Percentiles rank a stretch among this genome's conserved stretches.
Conservation (phyloP, 352 stramenopile species). For the Phytophthora constricta region DNA sequence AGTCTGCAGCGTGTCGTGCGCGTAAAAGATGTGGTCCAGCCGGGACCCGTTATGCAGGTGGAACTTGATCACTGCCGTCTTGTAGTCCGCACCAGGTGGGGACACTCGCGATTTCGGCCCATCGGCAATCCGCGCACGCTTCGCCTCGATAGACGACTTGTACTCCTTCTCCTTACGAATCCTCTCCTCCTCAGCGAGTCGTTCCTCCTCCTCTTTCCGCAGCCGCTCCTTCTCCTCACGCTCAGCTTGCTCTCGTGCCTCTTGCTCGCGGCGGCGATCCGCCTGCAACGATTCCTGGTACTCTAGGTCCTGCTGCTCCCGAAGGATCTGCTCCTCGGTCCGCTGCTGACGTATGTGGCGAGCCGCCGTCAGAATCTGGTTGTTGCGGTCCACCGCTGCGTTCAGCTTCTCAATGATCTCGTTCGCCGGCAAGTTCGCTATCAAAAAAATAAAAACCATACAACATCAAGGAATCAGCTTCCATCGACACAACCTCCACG, state of each 20-base stretch:
- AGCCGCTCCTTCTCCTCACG: slow-evolving; percentile 47
- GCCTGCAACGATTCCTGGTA: slow-evolving; percentile 93
- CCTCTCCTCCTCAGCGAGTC: slow-evolving; percentile 36
- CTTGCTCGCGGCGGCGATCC: slow-evolving; percentile 85
- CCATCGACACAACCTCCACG: background rate
- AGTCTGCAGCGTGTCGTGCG: slow-evolving; percentile 76
- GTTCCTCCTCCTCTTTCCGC: slow-evolving; percentile 49
- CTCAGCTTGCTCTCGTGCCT: slow-evolving; percentile 53
- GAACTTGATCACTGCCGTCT: slow-evolving; percentile 82
- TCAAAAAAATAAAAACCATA: too few relatives aligned
- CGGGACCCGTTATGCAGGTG: slow-evolving; percentile 81
- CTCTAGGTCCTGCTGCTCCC: slow-evolving; percentile 93
- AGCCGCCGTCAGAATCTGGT: slow-evolving; percentile 71
- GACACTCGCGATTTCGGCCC: slow-evolving; percentile 56
- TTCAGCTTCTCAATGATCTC: slow-evolving; percentile 73
- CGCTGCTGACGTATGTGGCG: slow-evolving; percentile 77
- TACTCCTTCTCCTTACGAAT: slow-evolving; percentile 40
- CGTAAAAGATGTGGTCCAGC: slow-evolving; percentile 83
- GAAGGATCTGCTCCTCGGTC: slow-evolving; percentile 86
- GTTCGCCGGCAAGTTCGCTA: slow-evolving; percentile 64
- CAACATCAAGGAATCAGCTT: slow-evolving; percentile 10
- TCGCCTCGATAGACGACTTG: slow-evolving; percentile 59
- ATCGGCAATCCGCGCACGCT: slow-evolving; percentile 54
- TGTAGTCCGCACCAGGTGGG: slow-evolving; percentile 59
- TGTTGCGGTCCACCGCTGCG: slow-evolving; percentile 70